These are phyloP conservation scores for Cercophora samala DNA, from an alignment of 495 filamentous ascomycete genomes.

Conservation along the genomic window DNA sequence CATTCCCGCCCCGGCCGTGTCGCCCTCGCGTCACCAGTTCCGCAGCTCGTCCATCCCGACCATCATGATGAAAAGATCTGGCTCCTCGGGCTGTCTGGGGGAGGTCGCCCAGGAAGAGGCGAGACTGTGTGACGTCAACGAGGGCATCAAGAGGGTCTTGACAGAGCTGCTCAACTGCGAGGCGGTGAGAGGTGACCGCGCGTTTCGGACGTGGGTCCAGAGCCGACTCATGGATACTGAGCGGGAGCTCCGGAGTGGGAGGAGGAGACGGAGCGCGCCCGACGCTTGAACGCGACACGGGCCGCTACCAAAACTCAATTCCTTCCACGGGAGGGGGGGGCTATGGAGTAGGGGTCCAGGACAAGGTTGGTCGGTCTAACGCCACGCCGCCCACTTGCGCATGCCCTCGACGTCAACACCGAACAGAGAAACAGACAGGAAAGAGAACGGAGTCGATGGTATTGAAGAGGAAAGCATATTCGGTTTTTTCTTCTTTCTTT, in stretches of 20 bases:
- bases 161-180: constrained; percentile 66
- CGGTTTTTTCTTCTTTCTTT: not conserved
- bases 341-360: not conserved
- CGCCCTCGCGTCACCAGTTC: constrained; percentile 19
- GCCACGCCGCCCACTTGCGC: not conserved
- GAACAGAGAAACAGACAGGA: too few relatives aligned
- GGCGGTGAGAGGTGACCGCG: constrained; percentile 50
- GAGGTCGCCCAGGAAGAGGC: constrained; percentile 52
- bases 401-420: not conserved
- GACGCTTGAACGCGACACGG: constrained; percentile 18
- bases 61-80: constrained; percentile 7
- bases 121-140: constrained; percentile 57
- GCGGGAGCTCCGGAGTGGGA: constrained; percentile 51
- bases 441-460: too few relatives aligned
- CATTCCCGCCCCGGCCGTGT: constrained; percentile 10
- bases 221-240: constrained; percentile 62
- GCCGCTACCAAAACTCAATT: not conserved
- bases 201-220: constrained; percentile 61
- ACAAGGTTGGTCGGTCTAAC: not conserved
- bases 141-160: constrained; percentile 61
- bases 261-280: constrained; percentile 41
- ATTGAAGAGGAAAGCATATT: too few relatives aligned
- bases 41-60: constrained; percentile 33
- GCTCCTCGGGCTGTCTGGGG: constrained; percentile 18
- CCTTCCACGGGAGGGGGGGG: not conserved